Evolutionary conservation across 306 rosid species (phyloP).

Genomic region (Cyamopsis tetragonoloba): DNA sequence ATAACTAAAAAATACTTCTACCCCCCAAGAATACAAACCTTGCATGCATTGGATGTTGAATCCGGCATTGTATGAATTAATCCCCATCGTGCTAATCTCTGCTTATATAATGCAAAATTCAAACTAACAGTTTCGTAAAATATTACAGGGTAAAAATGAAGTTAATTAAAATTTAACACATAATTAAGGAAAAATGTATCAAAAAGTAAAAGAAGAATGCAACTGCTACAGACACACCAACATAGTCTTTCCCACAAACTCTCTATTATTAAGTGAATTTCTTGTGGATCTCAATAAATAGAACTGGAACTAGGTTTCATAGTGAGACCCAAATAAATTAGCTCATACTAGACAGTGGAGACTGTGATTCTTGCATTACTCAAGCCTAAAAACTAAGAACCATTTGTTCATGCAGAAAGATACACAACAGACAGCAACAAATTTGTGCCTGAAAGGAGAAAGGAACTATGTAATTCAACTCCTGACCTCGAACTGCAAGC

Average conservation of each 20-base stretch:
- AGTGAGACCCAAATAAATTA: neutral
- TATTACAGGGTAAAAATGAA: neutral
- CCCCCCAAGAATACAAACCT: constrained; percentile 43
- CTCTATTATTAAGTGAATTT: neutral
- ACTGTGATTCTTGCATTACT: neutral
- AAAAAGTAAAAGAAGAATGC: neutral
- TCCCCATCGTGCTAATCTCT: constrained; percentile 79
- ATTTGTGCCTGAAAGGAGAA: neutral
- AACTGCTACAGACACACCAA: neutral
- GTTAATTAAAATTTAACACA: neutral
- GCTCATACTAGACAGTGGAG: neutral
- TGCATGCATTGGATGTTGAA: constrained; percentile 41
- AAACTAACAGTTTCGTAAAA: neutral
- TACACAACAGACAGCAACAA: neutral
- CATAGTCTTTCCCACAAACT: neutral
- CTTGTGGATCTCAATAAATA: neutral
- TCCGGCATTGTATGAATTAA: constrained; percentile 27
- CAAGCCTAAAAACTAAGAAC: neutral
- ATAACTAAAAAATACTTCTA: neutral
- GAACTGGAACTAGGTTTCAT: neutral
- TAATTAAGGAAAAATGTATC: neutral
- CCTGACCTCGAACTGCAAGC: neutral
- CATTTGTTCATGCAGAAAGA: neutral
- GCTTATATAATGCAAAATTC: constrained; percentile 24
- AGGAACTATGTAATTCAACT: neutral